phyloP scores from a whole-genome alignment of 2,329 filamentous ascomycete species.

The Ophiostoma novo-ulmi region DNA sequence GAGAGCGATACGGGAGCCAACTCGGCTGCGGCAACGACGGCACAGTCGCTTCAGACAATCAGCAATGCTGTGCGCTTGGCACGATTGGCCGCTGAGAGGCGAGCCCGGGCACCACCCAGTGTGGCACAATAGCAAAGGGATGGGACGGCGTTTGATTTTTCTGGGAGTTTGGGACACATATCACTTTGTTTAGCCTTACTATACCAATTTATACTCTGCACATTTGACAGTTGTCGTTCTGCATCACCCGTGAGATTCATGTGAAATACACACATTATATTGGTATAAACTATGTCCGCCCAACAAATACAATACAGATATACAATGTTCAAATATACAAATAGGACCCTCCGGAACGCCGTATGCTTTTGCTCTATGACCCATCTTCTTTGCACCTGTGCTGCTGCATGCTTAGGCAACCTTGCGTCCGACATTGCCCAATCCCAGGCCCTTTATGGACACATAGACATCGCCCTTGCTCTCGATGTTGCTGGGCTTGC shows the following conservation, averaged over 20 bases:
- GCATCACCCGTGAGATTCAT: background rate
- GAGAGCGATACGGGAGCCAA: slow-evolving; percentile 42
- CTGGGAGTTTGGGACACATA: background rate
- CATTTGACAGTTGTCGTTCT: background rate
- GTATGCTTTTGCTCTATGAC: slow-evolving; percentile 20
- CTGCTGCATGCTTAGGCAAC: slow-evolving; percentile 43
- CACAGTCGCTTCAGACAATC: slow-evolving; percentile 50
- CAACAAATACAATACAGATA: slow-evolving; percentile 2
- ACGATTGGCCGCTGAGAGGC: slow-evolving; percentile 28
- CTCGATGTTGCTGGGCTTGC: slow-evolving; percentile 33
- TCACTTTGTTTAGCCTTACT: slow-evolving; percentile 17
- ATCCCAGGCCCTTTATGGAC: slow-evolving; percentile 85
- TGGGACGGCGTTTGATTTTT: background rate
- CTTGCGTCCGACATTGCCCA: slow-evolving; percentile 93
- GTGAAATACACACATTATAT: background rate
- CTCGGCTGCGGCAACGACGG: slow-evolving; percentile 40
- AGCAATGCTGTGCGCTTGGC: slow-evolving; percentile 51
- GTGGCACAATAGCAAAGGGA: background rate
- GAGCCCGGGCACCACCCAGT: slow-evolving; percentile 32
- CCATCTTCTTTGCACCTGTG: background rate
- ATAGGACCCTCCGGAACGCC: slow-evolving; percentile 20
- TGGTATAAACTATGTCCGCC: slow-evolving; percentile 10
- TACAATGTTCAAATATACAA: slow-evolving; percentile 14
- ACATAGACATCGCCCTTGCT: slow-evolving; percentile 62
- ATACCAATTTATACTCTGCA: background rate